These are phyloP conservation scores for Parathielavia appendiculata DNA, from an alignment of 495 filamentous ascomycete species.

Conservation along the genomic window DNA sequence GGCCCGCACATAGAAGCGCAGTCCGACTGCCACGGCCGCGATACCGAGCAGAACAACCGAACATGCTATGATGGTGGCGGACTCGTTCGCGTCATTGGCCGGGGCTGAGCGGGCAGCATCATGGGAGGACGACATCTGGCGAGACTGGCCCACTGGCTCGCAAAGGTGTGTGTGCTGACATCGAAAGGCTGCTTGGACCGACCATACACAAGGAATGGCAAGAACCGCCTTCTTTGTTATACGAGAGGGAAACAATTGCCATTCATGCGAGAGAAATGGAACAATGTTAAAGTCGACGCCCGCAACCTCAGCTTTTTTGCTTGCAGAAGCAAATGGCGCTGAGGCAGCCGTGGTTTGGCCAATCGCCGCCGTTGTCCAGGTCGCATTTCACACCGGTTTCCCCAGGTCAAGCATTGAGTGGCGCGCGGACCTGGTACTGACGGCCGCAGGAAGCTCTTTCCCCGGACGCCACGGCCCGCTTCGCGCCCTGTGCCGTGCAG, in stretches of 20 bases:
- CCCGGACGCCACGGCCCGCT: neutral
- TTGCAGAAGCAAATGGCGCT: neutral
- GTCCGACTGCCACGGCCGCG: neutral
- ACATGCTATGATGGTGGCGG: neutral
- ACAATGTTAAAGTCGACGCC: no score
- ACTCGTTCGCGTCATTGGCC: neutral
- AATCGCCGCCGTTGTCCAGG: neutral
- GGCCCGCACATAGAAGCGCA: constrained; percentile 7
- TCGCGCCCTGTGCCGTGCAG: neutral
- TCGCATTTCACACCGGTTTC: neutral
- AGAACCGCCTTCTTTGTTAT: no score
- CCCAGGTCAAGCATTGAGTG: neutral
- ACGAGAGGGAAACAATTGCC: no score
- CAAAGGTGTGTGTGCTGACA: no score
- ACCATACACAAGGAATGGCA: no score
- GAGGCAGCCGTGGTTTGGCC: neutral
- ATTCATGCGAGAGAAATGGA: no score
- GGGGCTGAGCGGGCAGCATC: neutral
- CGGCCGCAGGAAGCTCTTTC: neutral
- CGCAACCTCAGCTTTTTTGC: neutral
- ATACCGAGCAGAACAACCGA: neutral
- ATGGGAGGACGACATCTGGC: neutral
- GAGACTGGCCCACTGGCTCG: neutral
- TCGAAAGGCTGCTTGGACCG: no score
- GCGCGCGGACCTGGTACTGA: no score